Evolutionary conservation across 768 basidiomycete species (phyloP), one percentile per base, ranked within the genome.

Genomic region (Podaxis sp.): DNA sequence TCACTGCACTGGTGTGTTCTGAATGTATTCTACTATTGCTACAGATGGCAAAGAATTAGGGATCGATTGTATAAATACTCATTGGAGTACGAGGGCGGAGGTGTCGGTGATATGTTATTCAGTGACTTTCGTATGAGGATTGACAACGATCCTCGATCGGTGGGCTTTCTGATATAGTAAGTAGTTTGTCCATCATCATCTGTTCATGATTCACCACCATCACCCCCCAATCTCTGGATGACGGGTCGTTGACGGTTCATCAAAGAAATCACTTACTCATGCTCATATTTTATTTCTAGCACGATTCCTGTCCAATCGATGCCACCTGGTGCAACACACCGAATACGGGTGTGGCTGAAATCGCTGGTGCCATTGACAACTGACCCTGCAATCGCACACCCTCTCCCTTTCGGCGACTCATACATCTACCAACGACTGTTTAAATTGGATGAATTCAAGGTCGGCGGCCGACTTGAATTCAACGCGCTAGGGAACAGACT

Each of bases 361-460:
- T 79, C 79, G 18, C 76, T 80, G 14, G 70, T 75, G 40, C 75
- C 73, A 23, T 56, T 72, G 46, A 68, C 71, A 35, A 68, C 51
- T 35, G 71, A 74, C 42, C 74, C 68, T 57, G 66, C 66, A 14
- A 69, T 67, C 5, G 64, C 70, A 23, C 74, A 76, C 38, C 64
- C 68, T 13, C 69, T 79, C 50, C 74, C 78, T 13, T 76, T 76
- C 65, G 72, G 72, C 57, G 79, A 82, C 57, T 79, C 83, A 2
- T 83, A 79, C 66, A 70, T 84, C 59, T 88, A 83, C 70, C 86
- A 87, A 64, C 83, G 87, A 18, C 74, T 89, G 67, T 88, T 83
- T 81, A 86, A 86, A 70, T 76, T 75, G 21, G 87, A 89, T 65
- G 71, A 74, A 14, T 84, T 89, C 69, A 87, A 85, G 67, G 66